phyloP scores from a whole-genome alignment of 352 stramenopile species.

The Globisporangium nunn region DNA sequence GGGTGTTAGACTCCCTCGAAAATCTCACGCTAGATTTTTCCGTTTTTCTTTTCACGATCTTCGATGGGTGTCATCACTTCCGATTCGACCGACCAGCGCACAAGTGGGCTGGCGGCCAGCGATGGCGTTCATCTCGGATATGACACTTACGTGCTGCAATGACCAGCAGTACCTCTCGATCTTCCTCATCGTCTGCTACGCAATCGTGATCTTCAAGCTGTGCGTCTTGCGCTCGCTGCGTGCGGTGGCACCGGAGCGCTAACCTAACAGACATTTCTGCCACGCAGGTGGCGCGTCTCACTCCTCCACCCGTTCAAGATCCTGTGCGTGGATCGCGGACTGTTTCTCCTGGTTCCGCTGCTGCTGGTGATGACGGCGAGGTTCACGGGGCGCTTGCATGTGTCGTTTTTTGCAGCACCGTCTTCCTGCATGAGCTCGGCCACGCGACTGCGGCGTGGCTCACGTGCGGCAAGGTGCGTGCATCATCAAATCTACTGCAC shows the following conservation, averaged over 20 bases:
- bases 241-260: background rate
- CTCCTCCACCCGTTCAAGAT: conserved; percentile 88
- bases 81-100: background rate
- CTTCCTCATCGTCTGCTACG: conserved; percentile 85
- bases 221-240: conserved; percentile 9
- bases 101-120: background rate
- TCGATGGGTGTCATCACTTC: background rate
- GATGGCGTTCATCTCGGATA: conserved; percentile 26
- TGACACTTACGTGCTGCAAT: conserved; percentile 82
- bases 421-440: conserved; percentile 84
- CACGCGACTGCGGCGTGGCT: conserved; percentile 81
- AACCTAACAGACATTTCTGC: too few relatives aligned
- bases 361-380: background rate
- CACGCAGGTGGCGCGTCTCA: conserved; percentile 74
- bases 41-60: background rate
- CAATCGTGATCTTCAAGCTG: conserved; percentile 85
- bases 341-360: background rate
- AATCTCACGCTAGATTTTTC: background rate
- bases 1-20: background rate
- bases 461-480: conserved; percentile 66
- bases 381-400: background rate
- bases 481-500: too few relatives aligned
- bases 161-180: conserved; percentile 82
- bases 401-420: conserved; percentile 31
- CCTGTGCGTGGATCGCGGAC: conserved; percentile 36